Evolutionary conservation across 2,329 filamentous ascomycete genomes (phyloP).

Genomic region (Fusarium chaquense): DNA sequence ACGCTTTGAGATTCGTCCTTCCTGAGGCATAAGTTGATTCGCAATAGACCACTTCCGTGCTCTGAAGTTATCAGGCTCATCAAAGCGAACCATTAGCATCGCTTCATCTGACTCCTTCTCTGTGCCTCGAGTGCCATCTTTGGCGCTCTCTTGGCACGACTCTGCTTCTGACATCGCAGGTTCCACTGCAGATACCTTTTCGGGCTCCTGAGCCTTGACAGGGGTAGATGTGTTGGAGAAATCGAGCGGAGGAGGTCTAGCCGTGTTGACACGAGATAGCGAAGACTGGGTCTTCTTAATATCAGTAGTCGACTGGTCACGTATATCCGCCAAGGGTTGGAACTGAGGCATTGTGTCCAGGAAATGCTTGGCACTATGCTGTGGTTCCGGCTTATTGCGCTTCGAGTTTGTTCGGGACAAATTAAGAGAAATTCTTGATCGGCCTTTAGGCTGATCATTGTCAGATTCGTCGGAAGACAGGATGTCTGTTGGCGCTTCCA

Average conservation of each 20-base stretch:
- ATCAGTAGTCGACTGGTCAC: conserved; percentile 32
- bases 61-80: conserved; percentile 43
- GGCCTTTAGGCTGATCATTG: conserved; percentile 56
- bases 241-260: conserved; percentile 64
- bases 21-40: conserved; percentile 56
- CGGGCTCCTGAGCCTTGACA: conserved; percentile 49
- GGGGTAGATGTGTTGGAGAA: conserved; percentile 58
- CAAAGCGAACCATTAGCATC: conserved; percentile 46
- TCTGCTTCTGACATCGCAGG: conserved; percentile 57
- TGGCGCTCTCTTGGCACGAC: conserved; percentile 48
- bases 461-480: conserved; percentile 65
- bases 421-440: conserved; percentile 53
- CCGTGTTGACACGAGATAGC: conserved; percentile 59
- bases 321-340: conserved; percentile 52
- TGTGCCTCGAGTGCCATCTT: conserved; percentile 49
- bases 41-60: conserved; percentile 66
- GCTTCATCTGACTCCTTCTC: conserved; percentile 55
- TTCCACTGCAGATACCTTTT: conserved; percentile 40
- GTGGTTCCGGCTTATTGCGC: conserved; percentile 49
- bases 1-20: conserved; percentile 65
- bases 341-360: conserved; percentile 67
- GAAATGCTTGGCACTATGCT: conserved; percentile 58
- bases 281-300: conserved; percentile 48
- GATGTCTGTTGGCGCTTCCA: conserved; percentile 52
- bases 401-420: conserved; percentile 53